Conservation (phyloP, 169 alveolate genomes). For the Toxoplasma gondii region DNA sequence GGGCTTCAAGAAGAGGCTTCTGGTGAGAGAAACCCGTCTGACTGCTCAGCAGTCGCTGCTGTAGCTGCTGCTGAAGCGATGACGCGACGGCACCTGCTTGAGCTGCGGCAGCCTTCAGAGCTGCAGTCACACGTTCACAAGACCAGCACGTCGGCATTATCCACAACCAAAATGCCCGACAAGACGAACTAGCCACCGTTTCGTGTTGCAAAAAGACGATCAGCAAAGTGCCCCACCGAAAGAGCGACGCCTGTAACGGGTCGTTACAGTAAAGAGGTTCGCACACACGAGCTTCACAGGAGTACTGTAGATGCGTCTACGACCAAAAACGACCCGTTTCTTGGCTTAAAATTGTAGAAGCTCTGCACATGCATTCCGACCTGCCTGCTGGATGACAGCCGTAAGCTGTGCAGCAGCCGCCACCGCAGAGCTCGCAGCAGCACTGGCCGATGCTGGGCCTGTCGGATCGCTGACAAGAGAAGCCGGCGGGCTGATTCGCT, state of each 20-base stretch:
- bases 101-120: not conserved
- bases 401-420: not conserved
- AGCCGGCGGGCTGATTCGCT: not conserved
- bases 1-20: not conserved
- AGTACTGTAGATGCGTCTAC: no score
- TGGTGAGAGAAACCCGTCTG: not conserved
- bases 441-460: not conserved
- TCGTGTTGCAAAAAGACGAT: no score
- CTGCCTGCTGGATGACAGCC: not conserved
- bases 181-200: no score
- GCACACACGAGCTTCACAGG: no score
- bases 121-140: not conserved
- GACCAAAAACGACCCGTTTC: no score
- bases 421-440: not conserved
- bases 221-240: no score
- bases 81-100: conserved; percentile 21
- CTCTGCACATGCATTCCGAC: not conserved
- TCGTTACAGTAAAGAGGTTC: no score
- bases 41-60: conserved; percentile 32
- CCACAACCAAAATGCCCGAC: no score
- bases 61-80: conserved; percentile 17
- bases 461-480: not conserved
- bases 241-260: no score
- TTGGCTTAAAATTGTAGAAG: no score
- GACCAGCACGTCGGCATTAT: not conserved